These are phyloP conservation scores for Globisporangium sylvaticum DNA, from an alignment of 352 stramenopile species.

Conservation along the genomic window DNA sequence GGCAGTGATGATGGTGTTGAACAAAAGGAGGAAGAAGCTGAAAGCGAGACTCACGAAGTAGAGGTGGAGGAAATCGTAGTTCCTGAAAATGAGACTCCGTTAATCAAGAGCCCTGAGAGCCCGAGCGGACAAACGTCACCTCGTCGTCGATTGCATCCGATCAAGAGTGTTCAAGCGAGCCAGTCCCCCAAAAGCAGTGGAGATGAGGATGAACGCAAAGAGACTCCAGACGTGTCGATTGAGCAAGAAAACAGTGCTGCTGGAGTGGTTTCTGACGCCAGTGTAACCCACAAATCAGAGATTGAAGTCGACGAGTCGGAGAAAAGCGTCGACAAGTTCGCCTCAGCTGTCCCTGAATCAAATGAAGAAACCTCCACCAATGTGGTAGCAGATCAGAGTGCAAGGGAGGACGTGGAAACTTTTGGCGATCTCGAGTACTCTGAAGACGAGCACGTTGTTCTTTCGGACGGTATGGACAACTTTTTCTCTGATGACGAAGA, in stretches of 20 bases:
- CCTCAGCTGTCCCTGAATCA: not conserved
- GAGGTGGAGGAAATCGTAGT: not conserved
- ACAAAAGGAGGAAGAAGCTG: not conserved
- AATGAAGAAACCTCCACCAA: not conserved
- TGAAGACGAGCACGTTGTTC: conserved; percentile 6
- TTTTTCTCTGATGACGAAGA: not conserved
- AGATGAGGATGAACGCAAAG: not conserved
- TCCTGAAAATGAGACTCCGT: not conserved
- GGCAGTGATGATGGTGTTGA: not conserved
- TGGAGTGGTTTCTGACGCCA: not conserved
- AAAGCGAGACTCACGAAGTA: not conserved
- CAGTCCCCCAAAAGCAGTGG: too few species aligned
- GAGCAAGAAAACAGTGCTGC: not conserved
- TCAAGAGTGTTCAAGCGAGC: not conserved
- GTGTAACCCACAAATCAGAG: not conserved
- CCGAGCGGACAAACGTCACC: not conserved
- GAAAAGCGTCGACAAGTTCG: not conserved
- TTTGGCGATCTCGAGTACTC: not conserved
- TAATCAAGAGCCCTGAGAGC: not conserved
- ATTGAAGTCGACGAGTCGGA: not conserved
- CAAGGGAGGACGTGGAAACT: not conserved
- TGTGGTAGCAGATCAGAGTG: not conserved
- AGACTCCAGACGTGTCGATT: not conserved
- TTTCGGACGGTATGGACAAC: not conserved
- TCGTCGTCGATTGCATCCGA: not conserved